phyloP scores from a whole-genome alignment of 1,139 yeast species.

The Yamadazyma diddensiae region DNA sequence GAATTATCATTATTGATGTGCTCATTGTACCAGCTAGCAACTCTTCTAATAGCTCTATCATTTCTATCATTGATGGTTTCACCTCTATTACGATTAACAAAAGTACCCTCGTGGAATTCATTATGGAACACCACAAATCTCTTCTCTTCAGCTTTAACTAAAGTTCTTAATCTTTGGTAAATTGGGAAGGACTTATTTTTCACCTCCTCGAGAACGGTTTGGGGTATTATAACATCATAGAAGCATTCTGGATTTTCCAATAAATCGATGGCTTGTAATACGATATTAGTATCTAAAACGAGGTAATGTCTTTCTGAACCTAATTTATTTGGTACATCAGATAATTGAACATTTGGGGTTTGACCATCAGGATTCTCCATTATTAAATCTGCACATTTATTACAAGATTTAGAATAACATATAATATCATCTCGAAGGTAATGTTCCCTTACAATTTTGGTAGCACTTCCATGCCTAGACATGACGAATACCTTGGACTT shows the following conservation, averaged over 20 bases:
- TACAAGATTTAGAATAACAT: slow-evolving; percentile 75
- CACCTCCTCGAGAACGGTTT: slow-evolving; percentile 91
- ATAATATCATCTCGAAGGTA: slow-evolving; percentile 91
- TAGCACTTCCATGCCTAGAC: slow-evolving; percentile 85
- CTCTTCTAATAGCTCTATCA: slow-evolving; percentile 83
- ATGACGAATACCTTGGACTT: slow-evolving; percentile 92
- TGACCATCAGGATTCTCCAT: slow-evolving; percentile 57
- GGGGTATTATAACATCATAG: slow-evolving; percentile 89
- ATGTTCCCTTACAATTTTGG: slow-evolving; percentile 91
- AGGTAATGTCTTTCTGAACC: slow-evolving; percentile 57
- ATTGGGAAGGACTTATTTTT: slow-evolving; percentile 85
- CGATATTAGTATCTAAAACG: slow-evolving; percentile 85
- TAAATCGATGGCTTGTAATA: slow-evolving; percentile 84
- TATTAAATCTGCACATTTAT: slow-evolving; percentile 54
- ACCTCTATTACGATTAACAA: slow-evolving; percentile 54
- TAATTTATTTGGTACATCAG: slow-evolving; percentile 47
- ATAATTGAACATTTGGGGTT: slow-evolving; percentile 47
- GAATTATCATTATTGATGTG: slow-evolving; percentile 52
- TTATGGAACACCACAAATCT: slow-evolving; percentile 91
- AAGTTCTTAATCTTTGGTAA: slow-evolving; percentile 75
- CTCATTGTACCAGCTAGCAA: slow-evolving; percentile 65
- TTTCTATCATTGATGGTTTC: slow-evolving; percentile 89
- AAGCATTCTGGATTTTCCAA: slow-evolving; percentile 77
- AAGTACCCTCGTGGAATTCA: slow-evolving; percentile 78
- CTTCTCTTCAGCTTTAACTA: slow-evolving; percentile 76